Percentiles rank a stretch among this genome's conserved stretches.
phyloP scores from a whole-genome alignment of 2,329 filamentous ascomycete species.

The Cordyceps farinosa region DNA sequence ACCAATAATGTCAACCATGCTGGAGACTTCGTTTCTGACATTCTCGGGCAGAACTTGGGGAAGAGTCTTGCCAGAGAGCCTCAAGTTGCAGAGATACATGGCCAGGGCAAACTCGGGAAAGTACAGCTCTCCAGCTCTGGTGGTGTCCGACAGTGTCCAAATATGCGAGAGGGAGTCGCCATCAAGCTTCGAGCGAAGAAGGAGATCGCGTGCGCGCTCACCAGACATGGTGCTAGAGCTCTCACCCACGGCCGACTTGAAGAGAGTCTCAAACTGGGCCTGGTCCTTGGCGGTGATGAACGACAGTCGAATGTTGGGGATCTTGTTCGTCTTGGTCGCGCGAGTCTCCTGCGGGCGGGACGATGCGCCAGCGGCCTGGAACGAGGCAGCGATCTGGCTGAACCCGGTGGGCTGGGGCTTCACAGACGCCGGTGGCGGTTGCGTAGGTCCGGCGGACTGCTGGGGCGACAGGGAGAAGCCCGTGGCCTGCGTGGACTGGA shows the following conservation, averaged over 20 bases:
- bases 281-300: constrained; percentile 96
- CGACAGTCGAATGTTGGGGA: constrained; percentile 88
- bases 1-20: constrained; percentile 99
- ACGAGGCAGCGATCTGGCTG: constrained; percentile 63
- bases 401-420: constrained; percentile 66
- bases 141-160: constrained; percentile 93
- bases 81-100: constrained; percentile 98
- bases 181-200: constrained; percentile 82
- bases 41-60: constrained; percentile 74
- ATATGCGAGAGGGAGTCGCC: constrained; percentile 88
- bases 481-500: constrained; percentile 41
- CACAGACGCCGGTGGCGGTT: constrained; percentile 56
- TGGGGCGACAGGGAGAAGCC: constrained; percentile 48
- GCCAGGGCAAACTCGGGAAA: constrained; percentile 97
- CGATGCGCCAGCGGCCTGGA: constrained; percentile 47
- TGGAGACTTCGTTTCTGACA: constrained; percentile 94
- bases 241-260: constrained; percentile 89
- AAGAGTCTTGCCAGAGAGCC: constrained; percentile 79
- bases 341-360: constrained; percentile 44
- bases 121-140: constrained; percentile 89
- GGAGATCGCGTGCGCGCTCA: constrained; percentile 85
- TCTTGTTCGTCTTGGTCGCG: constrained; percentile 62
- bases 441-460: constrained; percentile 44
- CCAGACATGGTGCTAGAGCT: constrained; percentile 82
- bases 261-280: constrained; percentile 93